Conservation (phyloP, 2,329 filamentous ascomycete genomes). For the Ophiosphaerella korrae region DNA sequence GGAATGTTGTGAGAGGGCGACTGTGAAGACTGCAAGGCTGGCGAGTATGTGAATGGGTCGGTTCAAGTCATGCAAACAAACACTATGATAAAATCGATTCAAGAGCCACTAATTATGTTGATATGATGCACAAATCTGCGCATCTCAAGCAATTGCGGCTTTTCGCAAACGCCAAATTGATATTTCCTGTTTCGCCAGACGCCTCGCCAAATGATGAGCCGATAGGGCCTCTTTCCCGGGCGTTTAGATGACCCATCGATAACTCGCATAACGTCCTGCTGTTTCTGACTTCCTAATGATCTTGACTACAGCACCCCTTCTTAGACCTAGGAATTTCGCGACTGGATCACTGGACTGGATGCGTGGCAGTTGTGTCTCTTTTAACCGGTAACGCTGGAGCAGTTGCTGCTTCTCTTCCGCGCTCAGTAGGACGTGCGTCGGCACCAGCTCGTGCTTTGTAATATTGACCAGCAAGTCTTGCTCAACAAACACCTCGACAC, state of each 20-base stretch:
- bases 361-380: slow-evolving; percentile 94
- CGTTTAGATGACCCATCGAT: slow-evolving; percentile 66
- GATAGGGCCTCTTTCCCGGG: not conserved
- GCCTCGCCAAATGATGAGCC: slow-evolving; percentile 4
- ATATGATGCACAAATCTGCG: slow-evolving; percentile 2
- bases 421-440: slow-evolving; percentile 88
- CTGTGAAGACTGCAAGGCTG: not conserved
- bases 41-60: too few species aligned
- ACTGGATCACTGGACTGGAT: slow-evolving; percentile 93
- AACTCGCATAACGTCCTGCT: slow-evolving; percentile 94
- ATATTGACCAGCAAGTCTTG: slow-evolving; percentile 97
- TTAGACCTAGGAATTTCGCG: slow-evolving; percentile 86
- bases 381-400: slow-evolving; percentile 87
- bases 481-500: slow-evolving; percentile 94
- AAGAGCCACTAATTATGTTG: not conserved
- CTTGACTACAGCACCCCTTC: slow-evolving; percentile 94
- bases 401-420: slow-evolving; percentile 86
- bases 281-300: slow-evolving; percentile 97
- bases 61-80: not conserved
- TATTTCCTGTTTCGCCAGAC: slow-evolving; percentile 5
- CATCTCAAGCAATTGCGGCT: not conserved
- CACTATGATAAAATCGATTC: not conserved
- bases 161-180: slow-evolving; percentile 3
- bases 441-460: slow-evolving; percentile 95
- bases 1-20: slow-evolving; percentile 22